Evolutionary conservation across 129 eudicot species (phyloP).

Genomic region (Silybum marianum): DNA sequence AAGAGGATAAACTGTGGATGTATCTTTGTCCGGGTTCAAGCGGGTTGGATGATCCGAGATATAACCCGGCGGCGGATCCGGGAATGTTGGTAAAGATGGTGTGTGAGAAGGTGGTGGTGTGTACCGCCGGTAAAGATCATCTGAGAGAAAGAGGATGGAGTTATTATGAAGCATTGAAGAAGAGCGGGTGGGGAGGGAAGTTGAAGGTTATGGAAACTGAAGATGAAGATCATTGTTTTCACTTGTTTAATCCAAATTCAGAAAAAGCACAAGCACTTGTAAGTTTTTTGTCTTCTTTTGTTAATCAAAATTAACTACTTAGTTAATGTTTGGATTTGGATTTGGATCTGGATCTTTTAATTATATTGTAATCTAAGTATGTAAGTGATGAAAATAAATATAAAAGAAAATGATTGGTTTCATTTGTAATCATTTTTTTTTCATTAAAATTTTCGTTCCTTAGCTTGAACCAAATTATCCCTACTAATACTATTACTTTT

Average conservation of each 20-base stretch:
- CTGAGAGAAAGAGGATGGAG: conserved; percentile 43
- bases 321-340: not conserved
- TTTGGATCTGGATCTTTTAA: not conserved
- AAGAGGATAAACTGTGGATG: conserved; percentile 47
- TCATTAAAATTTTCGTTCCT: too few species aligned
- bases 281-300: conserved; percentile 16
- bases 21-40: conserved; percentile 40
- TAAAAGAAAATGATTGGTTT: too few species aligned
- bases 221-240: conserved; percentile 56
- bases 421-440: too few species aligned
- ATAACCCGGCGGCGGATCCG: conserved; percentile 51
- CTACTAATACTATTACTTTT: too few species aligned
- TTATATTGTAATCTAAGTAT: not conserved
- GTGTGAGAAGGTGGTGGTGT: conserved; percentile 50
- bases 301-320: conserved; percentile 14
- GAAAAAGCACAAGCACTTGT: conserved; percentile 27
- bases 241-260: conserved; percentile 36
- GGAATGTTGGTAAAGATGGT: conserved; percentile 29
- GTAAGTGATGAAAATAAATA: too few species aligned
- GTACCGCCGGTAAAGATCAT: conserved; percentile 48
- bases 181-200: conserved; percentile 57
- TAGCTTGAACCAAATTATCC: too few species aligned
- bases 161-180: conserved; percentile 50
- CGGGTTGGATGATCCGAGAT: conserved; percentile 49
- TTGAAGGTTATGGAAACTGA: conserved; percentile 48